These are phyloP conservation scores for Poa annua DNA, from an alignment of 176 grass and related monocot genomes.

Conservation along the genomic window DNA sequence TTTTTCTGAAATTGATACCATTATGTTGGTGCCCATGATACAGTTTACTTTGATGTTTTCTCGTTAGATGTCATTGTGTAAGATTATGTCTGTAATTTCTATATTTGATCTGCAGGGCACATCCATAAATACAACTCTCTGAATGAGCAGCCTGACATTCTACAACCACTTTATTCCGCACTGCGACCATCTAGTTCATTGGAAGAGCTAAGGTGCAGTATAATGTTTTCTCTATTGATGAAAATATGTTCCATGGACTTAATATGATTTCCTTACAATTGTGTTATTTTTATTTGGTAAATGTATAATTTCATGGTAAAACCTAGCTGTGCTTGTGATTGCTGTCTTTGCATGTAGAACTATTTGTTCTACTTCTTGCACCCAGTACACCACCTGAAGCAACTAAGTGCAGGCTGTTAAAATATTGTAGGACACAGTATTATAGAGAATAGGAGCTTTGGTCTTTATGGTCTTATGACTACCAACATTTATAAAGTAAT, in stretches of 20 bases:
- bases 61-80: not conserved
- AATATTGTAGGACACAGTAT: constrained; percentile 7
- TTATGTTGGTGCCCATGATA: not conserved
- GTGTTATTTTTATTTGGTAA: not conserved
- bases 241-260: not conserved
- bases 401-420: not conserved
- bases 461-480: not conserved
- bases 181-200: constrained; percentile 73
- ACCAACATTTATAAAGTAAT: not conserved
- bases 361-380: not conserved
- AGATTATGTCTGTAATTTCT: not conserved
- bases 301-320: not conserved
- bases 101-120: constrained; percentile 52
- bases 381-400: not conserved
- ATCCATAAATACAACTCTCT: constrained; percentile 95
- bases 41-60: not conserved
- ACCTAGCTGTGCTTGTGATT: not conserved
- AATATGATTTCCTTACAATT: constrained; percentile 4
- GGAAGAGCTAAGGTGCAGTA: constrained; percentile 43
- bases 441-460: constrained; percentile 1
- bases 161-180: constrained; percentile 89
- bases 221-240: not conserved
- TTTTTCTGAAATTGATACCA: not conserved
- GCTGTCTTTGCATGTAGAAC: not conserved
- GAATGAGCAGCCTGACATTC: constrained; percentile 79